A percentile compares a stretch with the other conserved stretches of the same genome.
These are phyloP conservation scores for Haematococcus lacustris DNA, from an alignment of 139 green algal species.

Conservation along the genomic window DNA sequence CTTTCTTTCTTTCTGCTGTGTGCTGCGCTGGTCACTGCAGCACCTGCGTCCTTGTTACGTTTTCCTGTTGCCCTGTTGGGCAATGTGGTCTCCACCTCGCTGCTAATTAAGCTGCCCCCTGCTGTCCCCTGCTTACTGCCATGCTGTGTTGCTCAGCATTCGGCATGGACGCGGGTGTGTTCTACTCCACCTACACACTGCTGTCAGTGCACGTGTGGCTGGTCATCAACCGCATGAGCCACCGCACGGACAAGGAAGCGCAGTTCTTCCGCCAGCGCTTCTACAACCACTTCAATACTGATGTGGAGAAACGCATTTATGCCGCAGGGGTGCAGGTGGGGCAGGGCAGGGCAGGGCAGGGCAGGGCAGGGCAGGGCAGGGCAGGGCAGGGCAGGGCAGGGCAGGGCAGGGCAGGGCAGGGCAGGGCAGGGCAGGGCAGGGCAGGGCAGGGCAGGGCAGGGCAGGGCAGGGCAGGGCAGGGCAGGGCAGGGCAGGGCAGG, in stretches of 20 bases:
- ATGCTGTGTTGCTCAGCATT: conserved; percentile 10
- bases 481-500: too few relatives aligned
- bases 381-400: conserved; percentile 14
- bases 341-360: too few relatives aligned
- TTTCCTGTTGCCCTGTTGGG: too few relatives aligned
- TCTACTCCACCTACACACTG: conserved; percentile 38
- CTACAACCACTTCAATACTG: conserved; percentile 39
- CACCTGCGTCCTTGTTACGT: not conserved
- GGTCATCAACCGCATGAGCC: conserved; percentile 27
- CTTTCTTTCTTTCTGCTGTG: not conserved
- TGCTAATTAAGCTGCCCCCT: not conserved
- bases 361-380: conserved; percentile 13
- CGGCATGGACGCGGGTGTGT: conserved; percentile 23
- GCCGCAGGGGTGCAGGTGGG: conserved; percentile 24
- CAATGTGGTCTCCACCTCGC: not conserved
- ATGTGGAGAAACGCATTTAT: conserved; percentile 41
- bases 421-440: too few relatives aligned
- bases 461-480: too few relatives aligned
- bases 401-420: conserved; percentile 14
- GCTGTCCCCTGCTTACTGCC: not conserved
- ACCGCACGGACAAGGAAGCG: not conserved
- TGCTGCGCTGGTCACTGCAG: not conserved
- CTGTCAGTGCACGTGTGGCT: conserved; percentile 47
- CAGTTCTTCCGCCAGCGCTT: conserved; percentile 24
- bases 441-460: too few relatives aligned